Conservation (phyloP, 208 protist species). For the Trypanosoma conorhini region DNA sequence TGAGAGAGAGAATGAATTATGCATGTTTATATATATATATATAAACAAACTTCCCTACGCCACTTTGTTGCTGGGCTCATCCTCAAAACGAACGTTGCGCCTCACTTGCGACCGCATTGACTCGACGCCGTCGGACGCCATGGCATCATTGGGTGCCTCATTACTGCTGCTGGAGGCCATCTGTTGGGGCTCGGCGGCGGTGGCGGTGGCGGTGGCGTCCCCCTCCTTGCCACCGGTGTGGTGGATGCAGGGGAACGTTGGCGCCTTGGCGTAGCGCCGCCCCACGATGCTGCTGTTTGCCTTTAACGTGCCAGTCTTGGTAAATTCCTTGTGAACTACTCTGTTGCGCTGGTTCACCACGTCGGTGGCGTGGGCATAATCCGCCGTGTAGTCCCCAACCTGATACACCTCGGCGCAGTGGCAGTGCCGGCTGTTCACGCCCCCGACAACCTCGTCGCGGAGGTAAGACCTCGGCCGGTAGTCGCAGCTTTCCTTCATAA, state of each 20-base stretch:
- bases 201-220: neutral
- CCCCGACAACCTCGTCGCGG: slow-evolving; percentile 33
- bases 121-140: neutral
- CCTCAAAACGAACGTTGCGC: slow-evolving; percentile 1
- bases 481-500: slow-evolving; percentile 67
- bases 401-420: slow-evolving; percentile 88
- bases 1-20: neutral
- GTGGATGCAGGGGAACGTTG: slow-evolving; percentile 52
- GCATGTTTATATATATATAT: slow-evolving; percentile 22
- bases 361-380: slow-evolving; percentile 56
- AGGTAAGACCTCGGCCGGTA: slow-evolving; percentile 79
- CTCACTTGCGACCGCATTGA: neutral
- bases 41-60: slow-evolving; percentile 6
- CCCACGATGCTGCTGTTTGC: slow-evolving; percentile 72
- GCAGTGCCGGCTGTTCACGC: slow-evolving; percentile 69
- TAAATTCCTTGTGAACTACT: slow-evolving; percentile 52
- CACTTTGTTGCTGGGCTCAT: neutral
- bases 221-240: neutral
- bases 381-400: slow-evolving; percentile 86
- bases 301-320: slow-evolving; percentile 53
- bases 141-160: neutral
- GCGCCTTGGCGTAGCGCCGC: slow-evolving; percentile 51
- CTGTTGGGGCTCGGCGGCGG: neutral
- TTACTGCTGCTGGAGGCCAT: neutral
- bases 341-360: slow-evolving; percentile 72